phyloP scores from a whole-genome alignment of 768 basidiomycete species.

The Agrocybe chaxingu region DNA sequence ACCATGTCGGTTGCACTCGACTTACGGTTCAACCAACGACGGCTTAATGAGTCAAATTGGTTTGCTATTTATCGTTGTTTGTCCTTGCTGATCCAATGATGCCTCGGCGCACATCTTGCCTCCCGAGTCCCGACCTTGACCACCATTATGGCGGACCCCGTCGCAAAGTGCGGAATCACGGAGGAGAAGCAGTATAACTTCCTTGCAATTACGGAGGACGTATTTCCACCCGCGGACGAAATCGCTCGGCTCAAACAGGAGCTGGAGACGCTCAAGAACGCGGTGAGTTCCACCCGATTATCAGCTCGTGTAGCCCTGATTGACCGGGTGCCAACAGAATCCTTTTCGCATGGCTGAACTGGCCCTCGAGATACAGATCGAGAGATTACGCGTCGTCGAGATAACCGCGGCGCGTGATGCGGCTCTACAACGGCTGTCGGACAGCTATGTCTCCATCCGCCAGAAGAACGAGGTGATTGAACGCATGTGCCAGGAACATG shows the following conservation, averaged over 20 bases:
- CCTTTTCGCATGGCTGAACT: slow-evolving; percentile 48
- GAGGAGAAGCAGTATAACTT: slow-evolving; percentile 13
- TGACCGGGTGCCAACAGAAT: slow-evolving; percentile 26
- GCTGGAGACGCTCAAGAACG: slow-evolving; percentile 19
- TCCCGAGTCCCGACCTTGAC: background rate
- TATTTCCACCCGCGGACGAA: slow-evolving; percentile 7
- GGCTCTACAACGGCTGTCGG: slow-evolving; percentile 52
- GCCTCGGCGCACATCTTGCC: background rate
- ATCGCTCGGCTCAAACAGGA: slow-evolving; percentile 17
- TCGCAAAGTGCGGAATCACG: background rate
- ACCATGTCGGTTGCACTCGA: too few species aligned
- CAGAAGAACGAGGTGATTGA: slow-evolving; percentile 55
- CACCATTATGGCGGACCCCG: slow-evolving; percentile 13
- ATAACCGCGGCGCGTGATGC: slow-evolving; percentile 63
- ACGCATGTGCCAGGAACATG: slow-evolving; percentile 40
- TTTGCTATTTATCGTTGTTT: slow-evolving; percentile 1
- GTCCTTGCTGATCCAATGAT: background rate
- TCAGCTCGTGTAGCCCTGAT: too few species aligned
- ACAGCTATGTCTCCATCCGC: slow-evolving; percentile 58
- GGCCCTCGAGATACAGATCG: slow-evolving; percentile 52
- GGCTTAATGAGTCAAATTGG: background rate
- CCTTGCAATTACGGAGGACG: slow-evolving; percentile 1
- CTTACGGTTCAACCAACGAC: too few species aligned
- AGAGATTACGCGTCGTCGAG: slow-evolving; percentile 50
- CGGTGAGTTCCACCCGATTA: slow-evolving; percentile 9